Base-by-base conservation (phyloP, 305 asterid species). In the Fraxinus latifolia region DNA sequence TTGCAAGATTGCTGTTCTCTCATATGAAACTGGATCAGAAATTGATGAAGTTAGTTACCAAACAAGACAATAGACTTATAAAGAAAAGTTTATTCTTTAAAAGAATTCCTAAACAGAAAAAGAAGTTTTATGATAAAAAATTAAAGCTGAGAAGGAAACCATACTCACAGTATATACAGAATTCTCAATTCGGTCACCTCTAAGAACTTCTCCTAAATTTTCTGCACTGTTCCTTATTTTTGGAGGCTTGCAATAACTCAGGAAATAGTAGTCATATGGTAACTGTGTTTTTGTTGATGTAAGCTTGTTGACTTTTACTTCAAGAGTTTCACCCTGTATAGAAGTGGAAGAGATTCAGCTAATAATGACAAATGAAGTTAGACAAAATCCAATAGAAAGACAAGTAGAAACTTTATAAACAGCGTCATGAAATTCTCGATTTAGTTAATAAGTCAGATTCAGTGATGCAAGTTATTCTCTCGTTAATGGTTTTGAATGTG, bases 221-320 rank as follows among this genome's bases (percentile, higher is more conserved):
- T 90, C 92, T 42, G 92, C 92, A 73, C 89, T 86, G 25, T 89
- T 89, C 39, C 42, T 79, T 8, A 90, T 84, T 37, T 86, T 81
- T 15, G 60, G 83, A 79, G 94, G 91, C 80, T 85, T 88, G 83
- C 92, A 89, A 80, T 86, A 89, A 80, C 75, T 74, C 62, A 89
- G 77, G 84, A 80, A 90, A 82, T 90, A 90, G 86, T 87, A 90
- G 80, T 90, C 91, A 79, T 90, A 90, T 60, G 93, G 93, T 37
- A 90, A 83, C 12, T 89, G 93, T 8, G 93, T 90, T 84, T 86
- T 90, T n/a, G 89, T 87, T 11, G 94, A 90, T 76, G 92, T 79
- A 76, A 90, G 88, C 73, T 90, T 90, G 79, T 90, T 90, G 82
- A 90, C 94, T 83, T 90, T 90, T 76, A 90, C 93, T 78, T 89